These are phyloP conservation scores for Cyphellophora attinorum DNA, from an alignment of 2,329 filamentous ascomycete genomes.

Conservation along the genomic window DNA sequence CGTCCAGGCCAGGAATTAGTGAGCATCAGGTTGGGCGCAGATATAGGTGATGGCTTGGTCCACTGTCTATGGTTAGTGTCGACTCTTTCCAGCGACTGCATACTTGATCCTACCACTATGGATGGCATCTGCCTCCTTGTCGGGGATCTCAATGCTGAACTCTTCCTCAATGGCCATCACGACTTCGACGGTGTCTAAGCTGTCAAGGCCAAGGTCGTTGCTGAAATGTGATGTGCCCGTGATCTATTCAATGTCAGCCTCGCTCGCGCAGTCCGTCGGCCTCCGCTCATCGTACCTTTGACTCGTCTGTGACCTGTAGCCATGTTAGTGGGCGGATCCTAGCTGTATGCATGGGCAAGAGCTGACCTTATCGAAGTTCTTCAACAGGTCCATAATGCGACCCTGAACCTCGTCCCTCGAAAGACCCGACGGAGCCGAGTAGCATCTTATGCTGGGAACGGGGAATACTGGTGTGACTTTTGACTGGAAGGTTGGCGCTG, in stretches of 20 bases:
- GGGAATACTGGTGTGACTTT: constrained; percentile 53
- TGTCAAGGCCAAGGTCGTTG: constrained; percentile 95
- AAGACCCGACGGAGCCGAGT: constrained; percentile 72
- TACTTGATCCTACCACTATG: constrained; percentile 65
- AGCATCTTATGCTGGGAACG: constrained; percentile 67
- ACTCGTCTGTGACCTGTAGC: constrained; percentile 39
- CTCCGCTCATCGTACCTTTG: constrained; percentile 38
- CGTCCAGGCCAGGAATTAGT: constrained; percentile 8
- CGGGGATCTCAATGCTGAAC: constrained; percentile 92
- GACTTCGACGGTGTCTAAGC: constrained; percentile 96
- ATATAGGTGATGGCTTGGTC: constrained; percentile 95
- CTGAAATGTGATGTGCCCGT: constrained; percentile 78
- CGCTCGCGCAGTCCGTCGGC: too few species aligned
- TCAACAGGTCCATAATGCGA: constrained; percentile 82
- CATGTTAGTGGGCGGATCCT: too few species aligned
- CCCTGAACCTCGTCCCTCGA: constrained; percentile 79
- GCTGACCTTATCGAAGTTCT: constrained; percentile 93
- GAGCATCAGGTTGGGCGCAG: constrained; percentile 72
- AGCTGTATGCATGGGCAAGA: too few species aligned
- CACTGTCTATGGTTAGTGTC: constrained; percentile 48
- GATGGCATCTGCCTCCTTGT: constrained; percentile 91
- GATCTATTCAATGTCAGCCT: constrained; percentile 52
- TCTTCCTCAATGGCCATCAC: constrained; percentile 99
- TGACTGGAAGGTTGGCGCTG: constrained; percentile 50
- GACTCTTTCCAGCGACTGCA: neutral